phyloP scores from a whole-genome alignment of 192 early-diverging fungal genomes.

The Coemansia sp. region DNA sequence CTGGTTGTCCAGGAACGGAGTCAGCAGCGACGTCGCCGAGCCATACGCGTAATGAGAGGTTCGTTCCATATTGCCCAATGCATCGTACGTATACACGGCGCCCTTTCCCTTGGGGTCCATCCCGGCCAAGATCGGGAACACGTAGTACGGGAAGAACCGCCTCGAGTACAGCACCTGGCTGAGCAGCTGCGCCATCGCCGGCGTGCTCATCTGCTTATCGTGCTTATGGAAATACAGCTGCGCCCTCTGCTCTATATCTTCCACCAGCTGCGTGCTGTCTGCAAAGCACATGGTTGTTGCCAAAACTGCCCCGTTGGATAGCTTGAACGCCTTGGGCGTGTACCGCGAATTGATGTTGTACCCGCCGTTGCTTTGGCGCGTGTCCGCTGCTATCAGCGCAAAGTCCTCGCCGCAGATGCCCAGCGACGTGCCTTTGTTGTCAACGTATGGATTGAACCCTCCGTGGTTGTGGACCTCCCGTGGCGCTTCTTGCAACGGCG shows the following conservation, averaged over 20 bases:
- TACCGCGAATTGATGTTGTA: slow-evolving; percentile 95
- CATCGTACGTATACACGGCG: slow-evolving; percentile 88
- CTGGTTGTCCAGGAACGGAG: slow-evolving; percentile 97
- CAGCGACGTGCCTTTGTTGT: slow-evolving; percentile 83
- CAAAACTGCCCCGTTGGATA: slow-evolving; percentile 83
- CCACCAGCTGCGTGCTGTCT: slow-evolving; percentile 81
- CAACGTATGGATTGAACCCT: slow-evolving; percentile 84
- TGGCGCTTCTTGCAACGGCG: slow-evolving; percentile 7
- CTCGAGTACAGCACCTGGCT: slow-evolving; percentile 87
- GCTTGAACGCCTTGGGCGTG: slow-evolving; percentile 83
- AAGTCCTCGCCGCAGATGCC: slow-evolving; percentile 96
- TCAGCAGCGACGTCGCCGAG: slow-evolving; percentile 85
- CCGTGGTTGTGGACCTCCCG: slow-evolving; percentile 45
- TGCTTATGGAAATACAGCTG: slow-evolving; percentile 94
- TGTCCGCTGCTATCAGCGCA: slow-evolving; percentile 91
- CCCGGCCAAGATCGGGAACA: slow-evolving; percentile 86
- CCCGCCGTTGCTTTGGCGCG: slow-evolving; percentile 84
- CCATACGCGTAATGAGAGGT: slow-evolving; percentile 75
- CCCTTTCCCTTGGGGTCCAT: slow-evolving; percentile 87
- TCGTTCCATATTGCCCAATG: slow-evolving; percentile 86
- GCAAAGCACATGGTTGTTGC: slow-evolving; percentile 87
- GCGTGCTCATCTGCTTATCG: slow-evolving; percentile 79
- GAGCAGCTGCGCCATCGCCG: slow-evolving; percentile 92
- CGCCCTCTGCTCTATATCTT: slow-evolving; percentile 78
- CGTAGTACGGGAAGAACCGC: slow-evolving; percentile 97